Conservation (phyloP, 805 yeast species). For the Naumovozyma baii region DNA sequence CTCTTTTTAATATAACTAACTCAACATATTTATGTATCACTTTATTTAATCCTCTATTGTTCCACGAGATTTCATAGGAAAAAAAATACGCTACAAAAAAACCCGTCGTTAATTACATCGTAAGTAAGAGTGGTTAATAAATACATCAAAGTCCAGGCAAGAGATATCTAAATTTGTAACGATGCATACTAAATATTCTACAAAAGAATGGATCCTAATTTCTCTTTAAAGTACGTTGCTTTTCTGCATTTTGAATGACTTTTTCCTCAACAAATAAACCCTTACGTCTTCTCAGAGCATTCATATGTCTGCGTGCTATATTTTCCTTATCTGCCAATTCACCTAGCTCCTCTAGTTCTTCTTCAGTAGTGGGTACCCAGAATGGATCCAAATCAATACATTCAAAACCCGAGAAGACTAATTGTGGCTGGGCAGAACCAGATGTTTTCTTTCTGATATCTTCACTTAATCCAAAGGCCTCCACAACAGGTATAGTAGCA, state of each 20-base stretch:
- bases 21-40: neutral
- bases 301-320: slow-evolving; percentile 80
- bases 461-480: slow-evolving; percentile 93
- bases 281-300: slow-evolving; percentile 69
- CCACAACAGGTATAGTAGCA: slow-evolving; percentile 84
- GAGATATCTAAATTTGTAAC: no score
- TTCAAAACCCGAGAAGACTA: slow-evolving; percentile 83
- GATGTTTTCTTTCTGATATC: slow-evolving; percentile 88
- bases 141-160: no score
- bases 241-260: slow-evolving; percentile 84
- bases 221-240: slow-evolving; percentile 79
- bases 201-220: slow-evolving; percentile 33
- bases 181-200: neutral
- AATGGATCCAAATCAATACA: slow-evolving; percentile 86
- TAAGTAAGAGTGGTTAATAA: neutral
- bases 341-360: slow-evolving; percentile 88
- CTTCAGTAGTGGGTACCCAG: slow-evolving; percentile 98
- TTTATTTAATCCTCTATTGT: neutral
- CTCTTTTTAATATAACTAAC: no score
- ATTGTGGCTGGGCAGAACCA: slow-evolving; percentile 95
- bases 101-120: neutral
- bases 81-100: no score
- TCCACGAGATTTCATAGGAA: neutral
- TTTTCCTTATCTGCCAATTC: slow-evolving; percentile 89
- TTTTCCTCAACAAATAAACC: slow-evolving; percentile 87